Percentiles rank a stretch among this genome's conserved stretches.
Conservation (phyloP, 129 eudicot genomes). For the Pittosporum tobira region DNA sequence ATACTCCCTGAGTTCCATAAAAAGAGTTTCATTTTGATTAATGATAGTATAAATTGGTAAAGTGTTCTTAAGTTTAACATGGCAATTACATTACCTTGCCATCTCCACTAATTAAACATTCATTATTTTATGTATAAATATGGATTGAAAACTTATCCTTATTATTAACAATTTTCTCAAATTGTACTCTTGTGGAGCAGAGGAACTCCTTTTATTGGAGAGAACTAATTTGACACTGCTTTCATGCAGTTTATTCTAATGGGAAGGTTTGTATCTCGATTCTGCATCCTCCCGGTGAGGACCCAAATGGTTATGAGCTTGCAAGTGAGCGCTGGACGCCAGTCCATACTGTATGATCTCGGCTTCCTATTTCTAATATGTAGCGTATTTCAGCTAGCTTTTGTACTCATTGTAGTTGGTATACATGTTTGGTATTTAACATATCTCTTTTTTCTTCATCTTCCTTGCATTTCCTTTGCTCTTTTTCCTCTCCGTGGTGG, state of each 20-base stretch:
- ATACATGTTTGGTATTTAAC: not conserved
- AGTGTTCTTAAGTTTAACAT: no score
- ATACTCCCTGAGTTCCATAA: no score
- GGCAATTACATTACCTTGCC: no score
- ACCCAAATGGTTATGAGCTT: conserved; percentile 53
- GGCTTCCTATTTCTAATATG: not conserved
- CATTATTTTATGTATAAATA: no score
- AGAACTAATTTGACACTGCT: not conserved
- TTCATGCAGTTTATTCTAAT: conserved; percentile 40
- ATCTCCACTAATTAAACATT: no score
- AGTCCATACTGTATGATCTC: conserved; percentile 43
- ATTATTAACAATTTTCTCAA: no score
- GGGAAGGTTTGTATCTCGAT: conserved; percentile 65
- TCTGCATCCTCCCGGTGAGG: conserved; percentile 63
- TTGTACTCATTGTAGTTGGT: not conserved
- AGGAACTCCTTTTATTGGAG: not conserved
- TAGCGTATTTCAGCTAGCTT: not conserved
- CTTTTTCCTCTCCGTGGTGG: not conserved
- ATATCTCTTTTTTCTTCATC: not conserved
- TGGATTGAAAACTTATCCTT: no score
- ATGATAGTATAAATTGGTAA: no score
- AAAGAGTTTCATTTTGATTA: no score
- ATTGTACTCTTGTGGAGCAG: no score
- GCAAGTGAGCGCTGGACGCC: conserved; percentile 72
- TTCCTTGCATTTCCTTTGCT: not conserved